phyloP scores from a whole-genome alignment of 78 protist species.

The Dictyostelium citrinum region DNA sequence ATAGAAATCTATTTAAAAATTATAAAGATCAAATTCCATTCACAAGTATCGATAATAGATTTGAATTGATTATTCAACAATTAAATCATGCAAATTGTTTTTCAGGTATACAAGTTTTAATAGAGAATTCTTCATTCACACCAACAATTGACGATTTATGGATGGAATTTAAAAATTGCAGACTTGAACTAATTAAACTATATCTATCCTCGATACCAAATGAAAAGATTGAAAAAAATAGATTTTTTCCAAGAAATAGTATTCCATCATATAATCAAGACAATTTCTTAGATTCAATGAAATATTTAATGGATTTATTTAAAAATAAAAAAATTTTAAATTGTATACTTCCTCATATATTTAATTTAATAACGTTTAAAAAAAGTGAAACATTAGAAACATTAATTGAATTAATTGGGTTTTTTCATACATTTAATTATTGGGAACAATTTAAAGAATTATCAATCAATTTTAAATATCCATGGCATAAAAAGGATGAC shows the following conservation, averaged over 20 bases:
- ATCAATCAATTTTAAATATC: neutral
- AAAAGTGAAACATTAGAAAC: neutral
- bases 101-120: neutral
- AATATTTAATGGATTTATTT: neutral
- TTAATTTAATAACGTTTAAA: neutral
- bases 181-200: neutral
- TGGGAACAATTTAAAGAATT: neutral
- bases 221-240: neutral
- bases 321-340: neutral
- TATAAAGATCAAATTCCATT: neutral
- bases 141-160: neutral
- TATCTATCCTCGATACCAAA: neutral
- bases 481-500: neutral
- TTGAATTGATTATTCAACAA: neutral
- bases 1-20: neutral
- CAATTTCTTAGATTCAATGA: neutral
- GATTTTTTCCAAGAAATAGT: too few species aligned
- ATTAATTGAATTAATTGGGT: neutral
- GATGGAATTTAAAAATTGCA: neutral
- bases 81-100: neutral
- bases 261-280: neutral
- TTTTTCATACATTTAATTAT: neutral
- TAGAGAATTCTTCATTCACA: neutral
- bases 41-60: neutral
- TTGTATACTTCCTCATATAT: neutral